Conservation (phyloP, 2,329 filamentous ascomycete species). For the Fusarium sp. region DNA sequence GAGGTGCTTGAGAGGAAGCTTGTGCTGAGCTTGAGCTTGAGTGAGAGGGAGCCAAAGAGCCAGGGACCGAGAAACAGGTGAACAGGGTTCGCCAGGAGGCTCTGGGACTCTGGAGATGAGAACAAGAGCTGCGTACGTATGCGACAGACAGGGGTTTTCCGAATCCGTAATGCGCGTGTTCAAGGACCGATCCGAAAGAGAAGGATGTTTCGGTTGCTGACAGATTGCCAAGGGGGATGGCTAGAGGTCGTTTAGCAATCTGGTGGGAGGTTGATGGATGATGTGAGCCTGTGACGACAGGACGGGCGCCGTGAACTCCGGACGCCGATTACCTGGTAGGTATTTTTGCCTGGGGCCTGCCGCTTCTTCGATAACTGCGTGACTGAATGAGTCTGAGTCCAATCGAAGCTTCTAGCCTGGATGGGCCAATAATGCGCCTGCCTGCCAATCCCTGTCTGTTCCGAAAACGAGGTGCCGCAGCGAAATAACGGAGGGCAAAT, state of each 20-base stretch:
- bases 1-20: not conserved
- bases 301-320: not conserved
- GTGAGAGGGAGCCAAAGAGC: slow-evolving; percentile 5
- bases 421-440: slow-evolving; percentile 22
- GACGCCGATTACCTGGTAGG: not conserved
- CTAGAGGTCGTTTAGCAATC: not conserved
- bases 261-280: not conserved
- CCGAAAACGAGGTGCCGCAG: slow-evolving; percentile 19
- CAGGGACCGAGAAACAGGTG: not conserved
- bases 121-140: slow-evolving; percentile 3
- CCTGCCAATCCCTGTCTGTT: not conserved
- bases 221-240: not conserved
- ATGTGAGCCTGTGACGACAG: slow-evolving; percentile 9
- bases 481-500: not conserved
- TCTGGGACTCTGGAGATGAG: slow-evolving; percentile 8
- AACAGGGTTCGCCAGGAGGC: not conserved
- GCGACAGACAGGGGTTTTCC: slow-evolving; percentile 3
- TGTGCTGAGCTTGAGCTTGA: not conserved
- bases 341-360: not conserved
- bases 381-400: not conserved
- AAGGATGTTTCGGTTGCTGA: not conserved
- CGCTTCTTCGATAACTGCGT: not conserved
- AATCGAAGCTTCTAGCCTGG: slow-evolving; percentile 24
- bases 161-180: slow-evolving; percentile 5
- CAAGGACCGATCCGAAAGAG: not conserved